Base-by-base conservation (phyloP, 106 monocot species). In the Dendrobium huoshanense region DNA sequence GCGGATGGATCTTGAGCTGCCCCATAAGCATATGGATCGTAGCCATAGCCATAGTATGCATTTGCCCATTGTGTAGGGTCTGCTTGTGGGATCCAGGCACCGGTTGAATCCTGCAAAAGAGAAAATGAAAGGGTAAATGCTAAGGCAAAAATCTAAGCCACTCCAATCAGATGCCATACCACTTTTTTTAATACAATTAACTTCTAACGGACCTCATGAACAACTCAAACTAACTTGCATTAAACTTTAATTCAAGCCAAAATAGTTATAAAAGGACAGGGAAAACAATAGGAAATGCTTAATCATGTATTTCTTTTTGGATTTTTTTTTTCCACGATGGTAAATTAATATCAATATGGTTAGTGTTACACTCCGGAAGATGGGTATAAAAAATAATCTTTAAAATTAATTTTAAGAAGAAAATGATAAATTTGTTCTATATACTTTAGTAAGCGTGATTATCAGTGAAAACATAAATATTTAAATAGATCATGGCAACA, bases 11-110 rank as follows among this genome's bases (percentile, higher is more conserved):
- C 98, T 77, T 92, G 98, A 64, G 89, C 49, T 40, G 86, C 78
- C 19, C 85, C 92, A 86, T 95, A 99, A n/a, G 83, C 85, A 80
- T 94, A 99, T 51, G 95, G 78, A 89, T 99, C 98, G 85, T 99
- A 99, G 8, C 92, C 91, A 83, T 95, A 99, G 72, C 95, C 91
- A 81, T 95, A 99, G 81, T 99, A 95, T 54, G 87, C 85, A 87
- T 82, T 78, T 51, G 84, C 87, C 98, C 98, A 99, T 70, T 92
- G 94, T 47, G 67, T 91, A 40, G 95, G 91, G 88, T 99, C 98
- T 29, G 89, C 79, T 86, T 90, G 95, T 72, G 87, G 90, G 79
- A 81, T 77, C 94, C 92, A 95, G 7, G 81, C 80, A 65, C 79
- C 88, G 49, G 88, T 41, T 78, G 81, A 75, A 51, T 95, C 94